These are phyloP conservation scores for Lunasporangiospora selenospora DNA, from an alignment of 192 early-diverging fungal genomes.

Conservation along the genomic window DNA sequence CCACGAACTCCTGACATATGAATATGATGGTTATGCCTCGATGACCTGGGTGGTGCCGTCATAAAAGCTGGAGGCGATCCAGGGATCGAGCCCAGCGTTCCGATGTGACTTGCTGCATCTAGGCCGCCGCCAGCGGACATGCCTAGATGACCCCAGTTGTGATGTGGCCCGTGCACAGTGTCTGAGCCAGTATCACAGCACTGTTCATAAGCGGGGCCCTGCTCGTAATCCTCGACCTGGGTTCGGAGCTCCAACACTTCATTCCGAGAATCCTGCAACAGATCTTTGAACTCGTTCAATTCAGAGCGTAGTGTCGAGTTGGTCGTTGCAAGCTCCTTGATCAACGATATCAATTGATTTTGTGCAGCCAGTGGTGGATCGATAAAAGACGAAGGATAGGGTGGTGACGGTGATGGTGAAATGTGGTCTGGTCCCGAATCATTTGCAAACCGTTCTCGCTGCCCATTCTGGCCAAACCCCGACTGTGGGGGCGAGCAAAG, in stretches of 20 bases:
- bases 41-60: slow-evolving; percentile 12
- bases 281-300: slow-evolving; percentile 54
- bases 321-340: slow-evolving; percentile 62
- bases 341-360: slow-evolving; percentile 56
- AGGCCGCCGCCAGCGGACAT: slow-evolving; percentile 19
- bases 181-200: slow-evolving; percentile 29
- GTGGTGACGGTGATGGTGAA: slow-evolving; percentile 37
- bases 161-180: slow-evolving; percentile 20
- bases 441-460: slow-evolving; percentile 18
- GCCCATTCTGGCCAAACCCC: slow-evolving; percentile 12
- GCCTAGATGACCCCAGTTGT: slow-evolving; percentile 34
- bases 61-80: slow-evolving; percentile 38
- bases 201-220: slow-evolving; percentile 28
- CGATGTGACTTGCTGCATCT: slow-evolving; percentile 43
- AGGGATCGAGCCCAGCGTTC: slow-evolving; percentile 34
- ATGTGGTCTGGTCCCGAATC: slow-evolving; percentile 12
- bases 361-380: slow-evolving; percentile 50
- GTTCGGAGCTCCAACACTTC: slow-evolving; percentile 50
- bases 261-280: slow-evolving; percentile 53
- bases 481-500: slow-evolving; percentile 37
- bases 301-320: slow-evolving; percentile 57
- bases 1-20: slow-evolving; percentile 27
- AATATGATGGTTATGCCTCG: slow-evolving; percentile 12
- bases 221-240: slow-evolving; percentile 56
- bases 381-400: slow-evolving; percentile 41